Percentiles rank a stretch among this genome's conserved stretches.
phyloP scores from a whole-genome alignment of 2,329 filamentous ascomycete species.

The Fusarium continuum region DNA sequence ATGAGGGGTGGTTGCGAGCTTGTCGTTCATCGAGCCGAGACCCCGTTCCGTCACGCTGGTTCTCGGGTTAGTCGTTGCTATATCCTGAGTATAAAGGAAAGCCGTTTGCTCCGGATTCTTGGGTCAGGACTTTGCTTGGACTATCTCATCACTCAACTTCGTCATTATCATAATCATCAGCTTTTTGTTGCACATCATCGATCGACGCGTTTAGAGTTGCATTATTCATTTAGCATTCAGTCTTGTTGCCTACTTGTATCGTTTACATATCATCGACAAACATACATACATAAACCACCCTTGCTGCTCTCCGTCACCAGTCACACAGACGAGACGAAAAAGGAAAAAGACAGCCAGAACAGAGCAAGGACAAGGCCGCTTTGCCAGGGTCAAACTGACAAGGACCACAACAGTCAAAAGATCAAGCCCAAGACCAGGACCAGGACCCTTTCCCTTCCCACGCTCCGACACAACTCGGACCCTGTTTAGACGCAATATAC shows the following conservation, averaged over 20 bases:
- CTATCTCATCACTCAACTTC: conserved; percentile 8
- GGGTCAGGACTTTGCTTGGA: conserved; percentile 23
- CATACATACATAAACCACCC: conserved; percentile 22
- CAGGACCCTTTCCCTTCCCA: conserved; percentile 16
- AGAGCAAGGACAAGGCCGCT: conserved; percentile 27
- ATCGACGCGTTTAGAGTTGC: conserved; percentile 9
- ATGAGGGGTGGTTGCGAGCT: conserved; percentile 35
- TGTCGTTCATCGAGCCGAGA: conserved; percentile 32
- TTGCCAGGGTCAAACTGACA: conserved; percentile 11
- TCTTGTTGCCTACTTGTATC: conserved; percentile 8
- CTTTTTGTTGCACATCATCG: conserved; percentile 10
- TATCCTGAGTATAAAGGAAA: conserved; percentile 41
- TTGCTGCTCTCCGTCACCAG: conserved; percentile 29
- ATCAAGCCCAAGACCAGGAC: conserved; percentile 14
- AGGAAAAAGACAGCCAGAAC: conserved; percentile 27
- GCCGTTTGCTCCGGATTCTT: conserved; percentile 41
- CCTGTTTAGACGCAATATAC: conserved; percentile 13
- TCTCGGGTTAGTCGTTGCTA: conserved; percentile 23
- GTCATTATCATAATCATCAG: not conserved
- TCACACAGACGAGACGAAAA: conserved; percentile 30
- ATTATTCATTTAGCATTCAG: conserved; percentile 8
- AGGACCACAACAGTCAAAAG: conserved; percentile 21
- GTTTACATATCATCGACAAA: conserved; percentile 20
- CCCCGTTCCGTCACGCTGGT: conserved; percentile 33
- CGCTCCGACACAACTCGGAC: conserved; percentile 20